phyloP scores from a whole-genome alignment of 495 filamentous ascomycete species.

The Articulospora tetracladia region DNA sequence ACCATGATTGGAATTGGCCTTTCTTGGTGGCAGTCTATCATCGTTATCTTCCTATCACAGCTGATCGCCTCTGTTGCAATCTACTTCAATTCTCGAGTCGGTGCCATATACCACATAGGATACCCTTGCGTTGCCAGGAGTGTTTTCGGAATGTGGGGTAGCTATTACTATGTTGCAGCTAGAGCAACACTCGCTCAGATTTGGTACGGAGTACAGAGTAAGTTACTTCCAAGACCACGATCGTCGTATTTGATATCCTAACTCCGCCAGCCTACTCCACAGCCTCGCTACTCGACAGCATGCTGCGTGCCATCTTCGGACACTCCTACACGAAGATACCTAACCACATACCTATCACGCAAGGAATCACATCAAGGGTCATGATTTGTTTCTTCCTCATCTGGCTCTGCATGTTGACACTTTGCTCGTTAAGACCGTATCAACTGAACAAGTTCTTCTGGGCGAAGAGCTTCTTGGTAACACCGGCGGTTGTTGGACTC shows the following conservation, averaged over 20 bases:
- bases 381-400: not conserved
- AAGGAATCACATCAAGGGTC: not conserved
- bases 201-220: constrained; percentile 28
- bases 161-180: constrained; percentile 27
- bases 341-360: not conserved
- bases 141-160: not conserved
- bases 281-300: not conserved
- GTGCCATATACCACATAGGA: not conserved
- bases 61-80: not conserved
- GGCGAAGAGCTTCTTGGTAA: not conserved
- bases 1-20: not conserved
- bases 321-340: not conserved
- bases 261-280: not conserved
- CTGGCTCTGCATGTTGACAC: not conserved
- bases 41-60: not conserved
- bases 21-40: not conserved
- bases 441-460: not conserved
- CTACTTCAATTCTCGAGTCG: not conserved
- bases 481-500: not conserved
- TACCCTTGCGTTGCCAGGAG: not conserved
- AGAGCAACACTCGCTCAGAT: constrained; percentile 30
- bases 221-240: not conserved
- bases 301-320: not conserved
- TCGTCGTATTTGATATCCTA: not conserved
- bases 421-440: not conserved